phyloP scores from a whole-genome alignment of 805 yeast species.

The Jamesozyma piceae region DNA sequence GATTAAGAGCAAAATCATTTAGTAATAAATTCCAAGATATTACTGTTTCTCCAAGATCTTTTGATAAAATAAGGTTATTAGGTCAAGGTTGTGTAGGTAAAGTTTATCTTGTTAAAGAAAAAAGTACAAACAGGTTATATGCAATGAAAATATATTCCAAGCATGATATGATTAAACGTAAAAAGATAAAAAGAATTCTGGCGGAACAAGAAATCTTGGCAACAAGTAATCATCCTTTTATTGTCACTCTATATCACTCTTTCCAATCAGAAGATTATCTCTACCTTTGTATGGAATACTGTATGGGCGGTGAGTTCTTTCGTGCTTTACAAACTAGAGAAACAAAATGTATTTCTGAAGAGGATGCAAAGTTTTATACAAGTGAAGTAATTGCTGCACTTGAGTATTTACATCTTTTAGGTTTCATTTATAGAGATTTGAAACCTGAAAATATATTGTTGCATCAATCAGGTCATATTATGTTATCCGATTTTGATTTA shows the following conservation, averaged over 20 bases:
- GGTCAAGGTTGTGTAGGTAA: slow-evolving; percentile 98
- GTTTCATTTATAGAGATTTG: slow-evolving; percentile 90
- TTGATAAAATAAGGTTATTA: slow-evolving; percentile 78
- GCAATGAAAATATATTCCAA: slow-evolving; percentile 91
- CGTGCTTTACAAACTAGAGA: slow-evolving; percentile 88
- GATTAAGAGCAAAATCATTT: slow-evolving; percentile 39
- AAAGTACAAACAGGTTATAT: slow-evolving; percentile 58
- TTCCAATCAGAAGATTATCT: slow-evolving; percentile 89
- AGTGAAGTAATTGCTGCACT: slow-evolving; percentile 96
- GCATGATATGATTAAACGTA: slow-evolving; percentile 88
- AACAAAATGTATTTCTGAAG: slow-evolving; percentile 75
- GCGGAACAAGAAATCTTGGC: slow-evolving; percentile 97
- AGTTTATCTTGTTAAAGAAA: slow-evolving; percentile 85
- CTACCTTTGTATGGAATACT: slow-evolving; percentile 94
- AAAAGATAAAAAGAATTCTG: slow-evolving; percentile 85
- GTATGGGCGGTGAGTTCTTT: slow-evolving; percentile 99
- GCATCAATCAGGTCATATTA: slow-evolving; percentile 96
- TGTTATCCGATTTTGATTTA: slow-evolving; percentile 93
- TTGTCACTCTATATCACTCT: slow-evolving; percentile 90
- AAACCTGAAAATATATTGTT: slow-evolving; percentile 92
- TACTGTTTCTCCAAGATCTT: slow-evolving; percentile 77
- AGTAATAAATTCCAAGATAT: slow-evolving; percentile 67
- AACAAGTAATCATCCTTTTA: slow-evolving; percentile 92
- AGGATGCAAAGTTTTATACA: slow-evolving; percentile 87
- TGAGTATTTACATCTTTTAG: slow-evolving; percentile 92